Percentiles rank a stretch among this genome's conserved stretches.
These are phyloP conservation scores for Stagonosporopsis vannaccii DNA, from an alignment of 2,329 filamentous ascomycete genomes.

Conservation along the genomic window DNA sequence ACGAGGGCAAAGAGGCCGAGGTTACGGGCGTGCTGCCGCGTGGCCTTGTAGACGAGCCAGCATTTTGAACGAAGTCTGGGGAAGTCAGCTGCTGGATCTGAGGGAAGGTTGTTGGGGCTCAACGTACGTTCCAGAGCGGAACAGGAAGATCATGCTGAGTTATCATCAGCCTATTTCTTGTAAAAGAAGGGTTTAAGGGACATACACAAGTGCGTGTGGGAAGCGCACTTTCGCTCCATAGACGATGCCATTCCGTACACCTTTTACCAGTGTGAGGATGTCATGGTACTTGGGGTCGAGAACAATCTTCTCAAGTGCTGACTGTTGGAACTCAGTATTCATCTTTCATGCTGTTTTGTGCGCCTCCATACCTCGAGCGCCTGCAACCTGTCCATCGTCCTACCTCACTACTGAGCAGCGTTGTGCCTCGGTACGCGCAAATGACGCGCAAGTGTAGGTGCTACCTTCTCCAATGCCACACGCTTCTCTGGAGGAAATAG, in stretches of 20 bases:
- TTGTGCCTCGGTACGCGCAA: constrained; percentile 36
- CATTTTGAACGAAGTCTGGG: constrained; percentile 75
- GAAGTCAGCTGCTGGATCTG: constrained; percentile 10
- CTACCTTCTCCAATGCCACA: neutral
- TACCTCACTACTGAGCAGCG: constrained; percentile 3
- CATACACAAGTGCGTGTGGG: constrained; percentile 89
- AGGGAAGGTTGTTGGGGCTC: neutral
- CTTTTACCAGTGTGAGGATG: constrained; percentile 85
- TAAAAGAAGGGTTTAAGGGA: neutral
- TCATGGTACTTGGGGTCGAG: constrained; percentile 87
- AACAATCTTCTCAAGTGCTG: constrained; percentile 75
- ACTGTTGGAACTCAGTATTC: constrained; percentile 55
- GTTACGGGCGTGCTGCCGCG: constrained; percentile 88
- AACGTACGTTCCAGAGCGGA: constrained; percentile 84
- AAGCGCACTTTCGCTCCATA: constrained; percentile 98
- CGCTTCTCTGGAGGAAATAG: neutral
- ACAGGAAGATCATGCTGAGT: constrained; percentile 91
- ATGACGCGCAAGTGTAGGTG: constrained; percentile 4
- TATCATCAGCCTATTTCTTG: constrained; percentile 10
- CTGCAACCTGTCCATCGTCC: constrained; percentile 42
- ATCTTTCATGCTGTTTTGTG: neutral
- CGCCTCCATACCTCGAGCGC: constrained; percentile 38
- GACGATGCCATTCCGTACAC: constrained; percentile 92
- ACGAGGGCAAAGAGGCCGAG: constrained; percentile 88
- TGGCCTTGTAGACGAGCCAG: constrained; percentile 81